These are phyloP conservation scores for Blastocystis sp. DNA, from an alignment of 352 stramenopile species.

Conservation along the genomic window DNA sequence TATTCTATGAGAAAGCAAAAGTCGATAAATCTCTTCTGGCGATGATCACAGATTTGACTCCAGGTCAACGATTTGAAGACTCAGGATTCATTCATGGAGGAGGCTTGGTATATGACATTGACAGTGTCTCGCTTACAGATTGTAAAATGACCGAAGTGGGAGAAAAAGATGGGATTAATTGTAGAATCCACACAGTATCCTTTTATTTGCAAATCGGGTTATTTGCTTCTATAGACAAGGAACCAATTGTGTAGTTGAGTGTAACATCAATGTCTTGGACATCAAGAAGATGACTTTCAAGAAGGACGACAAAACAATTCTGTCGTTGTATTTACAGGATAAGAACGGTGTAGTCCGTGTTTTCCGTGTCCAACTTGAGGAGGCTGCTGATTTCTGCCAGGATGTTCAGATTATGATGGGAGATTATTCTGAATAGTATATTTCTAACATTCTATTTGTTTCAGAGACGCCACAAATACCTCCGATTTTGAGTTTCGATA, in stretches of 20 bases:
- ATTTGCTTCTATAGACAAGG: constrained; percentile 15
- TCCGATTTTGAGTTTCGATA: neutral
- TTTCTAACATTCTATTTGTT: neutral
- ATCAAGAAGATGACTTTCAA: constrained; percentile 58
- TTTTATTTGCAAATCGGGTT: neutral
- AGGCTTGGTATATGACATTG: constrained; percentile 19
- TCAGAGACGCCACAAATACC: neutral
- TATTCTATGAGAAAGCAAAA: neutral
- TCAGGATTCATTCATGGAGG: neutral
- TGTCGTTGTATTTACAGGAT: constrained; percentile 1
- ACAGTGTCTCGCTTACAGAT: neutral
- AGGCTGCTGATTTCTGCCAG: constrained; percentile 26
- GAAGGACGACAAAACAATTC: constrained; percentile 9
- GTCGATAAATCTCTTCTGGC: neutral
- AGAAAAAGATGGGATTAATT: neutral
- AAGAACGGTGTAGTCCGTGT: neutral
- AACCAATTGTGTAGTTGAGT: neutral
- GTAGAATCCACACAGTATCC: neutral
- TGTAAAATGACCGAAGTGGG: neutral
- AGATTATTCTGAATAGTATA: constrained; percentile 8
- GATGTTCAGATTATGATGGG: constrained; percentile 54
- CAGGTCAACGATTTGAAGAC: constrained; percentile 20
- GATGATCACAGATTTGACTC: neutral
- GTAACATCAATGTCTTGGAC: neutral
- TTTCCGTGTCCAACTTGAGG: constrained; percentile 14